Evolutionary conservation across 495 filamentous ascomycete genomes (phyloP), one percentile per base, ranked within the genome.

Genomic region (Astrothelium subdiscretum): DNA sequence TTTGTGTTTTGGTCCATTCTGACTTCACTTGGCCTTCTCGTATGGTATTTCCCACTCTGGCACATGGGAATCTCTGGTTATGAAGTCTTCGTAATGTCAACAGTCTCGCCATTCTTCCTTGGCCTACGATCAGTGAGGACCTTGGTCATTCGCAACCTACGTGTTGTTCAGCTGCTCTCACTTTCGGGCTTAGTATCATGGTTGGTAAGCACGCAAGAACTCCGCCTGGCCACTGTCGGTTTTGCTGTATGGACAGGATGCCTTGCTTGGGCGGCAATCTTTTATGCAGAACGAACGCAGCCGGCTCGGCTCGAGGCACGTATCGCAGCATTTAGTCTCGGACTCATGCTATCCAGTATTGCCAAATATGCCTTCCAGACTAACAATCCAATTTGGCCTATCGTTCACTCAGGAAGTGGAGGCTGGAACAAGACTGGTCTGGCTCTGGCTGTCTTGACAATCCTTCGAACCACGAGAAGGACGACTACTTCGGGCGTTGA

Each of bases 11-110:
- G 95, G 95, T 90, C 92, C 5, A 86, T 90, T 66, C 79, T 95
- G 65, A 99, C 95, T 62, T 87, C 89, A 59, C 79, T 99, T 59
- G 90, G 88, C 42, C 78, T 97, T 31, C 79, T 87, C 38, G 86
- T 97, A 29, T 99, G 95, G 95, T 99, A 95, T 71, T 99, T 99
- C 70, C 94, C 94, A 18, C 82, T 99, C n/a, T 99, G 95, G 95
- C 85, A 97, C 72, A 97, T 99, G 95, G 95, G 95, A 62, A 91
- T 99, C 63, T 99, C 95, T 8, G 95, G 95, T 61, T 97, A 95
- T 66, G 95, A 99, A 75, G 86, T 86, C 29, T 79, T 92, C 64
- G 84, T 99, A 72, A 84, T 96, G 81, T 80, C 80, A 64, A 91
- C 87, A n/a, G 69, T 90, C 58, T 88, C 91, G 4, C 94, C 95